These are phyloP conservation scores for Calonectria pseudoturangicola DNA, from an alignment of 2,329 filamentous ascomycete species.

Conservation along the genomic window DNA sequence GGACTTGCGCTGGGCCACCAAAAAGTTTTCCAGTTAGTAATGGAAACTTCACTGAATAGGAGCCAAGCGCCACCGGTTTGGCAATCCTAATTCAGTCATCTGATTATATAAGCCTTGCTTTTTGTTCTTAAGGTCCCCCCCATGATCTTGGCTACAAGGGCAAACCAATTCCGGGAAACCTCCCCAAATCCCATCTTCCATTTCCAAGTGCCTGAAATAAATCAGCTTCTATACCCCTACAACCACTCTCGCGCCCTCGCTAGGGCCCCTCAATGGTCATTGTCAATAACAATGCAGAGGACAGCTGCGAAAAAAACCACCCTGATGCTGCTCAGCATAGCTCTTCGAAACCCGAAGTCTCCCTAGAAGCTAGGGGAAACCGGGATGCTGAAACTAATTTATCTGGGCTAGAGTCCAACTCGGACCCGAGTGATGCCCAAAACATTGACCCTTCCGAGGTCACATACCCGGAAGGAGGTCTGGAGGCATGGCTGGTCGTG, in stretches of 20 bases:
- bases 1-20: neutral
- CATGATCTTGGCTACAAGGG: no score
- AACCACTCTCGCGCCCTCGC: neutral
- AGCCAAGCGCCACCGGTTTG: slow-evolving; percentile 1
- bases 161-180: neutral
- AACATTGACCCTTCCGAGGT: slow-evolving; percentile 4
- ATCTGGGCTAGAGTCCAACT: neutral
- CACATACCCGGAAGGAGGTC: slow-evolving; percentile 75
- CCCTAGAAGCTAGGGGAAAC: neutral
- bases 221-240: neutral
- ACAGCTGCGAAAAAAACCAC: slow-evolving; percentile 27
- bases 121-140: neutral
- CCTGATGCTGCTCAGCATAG: neutral
- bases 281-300: slow-evolving; percentile 19
- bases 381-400: neutral
- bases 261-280: slow-evolving; percentile 22
- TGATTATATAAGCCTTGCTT: slow-evolving; percentile 9
- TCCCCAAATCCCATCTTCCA: neutral
- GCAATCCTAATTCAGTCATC: neutral
- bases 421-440: neutral
- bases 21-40: neutral
- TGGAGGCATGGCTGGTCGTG: slow-evolving; percentile 81
- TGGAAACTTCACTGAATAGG: slow-evolving; percentile 13
- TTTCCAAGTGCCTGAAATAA: neutral
- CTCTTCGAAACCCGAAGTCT: neutral